A percentile compares a stretch with the other conserved stretches of the same genome.
Evolutionary conservation across 2,329 filamentous ascomycete species (phyloP).

Genomic region (Plenodomus biglobosus): DNA sequence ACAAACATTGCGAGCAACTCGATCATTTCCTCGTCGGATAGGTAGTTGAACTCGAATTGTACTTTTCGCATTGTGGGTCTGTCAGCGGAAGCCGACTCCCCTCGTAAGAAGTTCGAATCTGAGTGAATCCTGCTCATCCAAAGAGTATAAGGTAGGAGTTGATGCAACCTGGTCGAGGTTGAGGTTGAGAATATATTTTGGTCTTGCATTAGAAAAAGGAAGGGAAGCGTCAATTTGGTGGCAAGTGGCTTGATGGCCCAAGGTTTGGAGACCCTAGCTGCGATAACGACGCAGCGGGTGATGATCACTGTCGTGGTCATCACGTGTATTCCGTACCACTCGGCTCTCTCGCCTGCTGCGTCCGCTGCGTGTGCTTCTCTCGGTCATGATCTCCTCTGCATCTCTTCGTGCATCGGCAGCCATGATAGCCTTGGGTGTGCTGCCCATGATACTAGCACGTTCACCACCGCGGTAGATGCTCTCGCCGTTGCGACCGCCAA

Average conservation of each 20-base stretch:
- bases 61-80: background rate
- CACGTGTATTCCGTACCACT: constrained; percentile 11
- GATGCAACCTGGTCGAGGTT: constrained; percentile 2
- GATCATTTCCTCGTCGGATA: background rate
- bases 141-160: constrained; percentile 6
- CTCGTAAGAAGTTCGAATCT: constrained; percentile 9
- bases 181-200: constrained; percentile 8
- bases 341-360: constrained; percentile 28
- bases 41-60: background rate
- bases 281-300: constrained; percentile 29
- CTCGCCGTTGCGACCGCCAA: constrained; percentile 31
- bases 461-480: constrained; percentile 32
- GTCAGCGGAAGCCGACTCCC: constrained; percentile 2
- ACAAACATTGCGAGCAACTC: background rate
- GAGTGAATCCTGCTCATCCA: constrained; percentile 4
- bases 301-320: constrained; percentile 22
- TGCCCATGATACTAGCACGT: constrained; percentile 25
- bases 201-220: constrained; percentile 7
- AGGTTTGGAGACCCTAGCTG: constrained; percentile 10
- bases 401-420: constrained; percentile 27
- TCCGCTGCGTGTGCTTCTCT: constrained; percentile 30
- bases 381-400: constrained; percentile 31
- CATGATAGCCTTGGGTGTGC: constrained; percentile 21
- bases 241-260: background rate
- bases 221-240: background rate